These are phyloP conservation scores for Wickerhamomyces canadensis DNA, from an alignment of 805 yeast species.

Conservation along the genomic window DNA sequence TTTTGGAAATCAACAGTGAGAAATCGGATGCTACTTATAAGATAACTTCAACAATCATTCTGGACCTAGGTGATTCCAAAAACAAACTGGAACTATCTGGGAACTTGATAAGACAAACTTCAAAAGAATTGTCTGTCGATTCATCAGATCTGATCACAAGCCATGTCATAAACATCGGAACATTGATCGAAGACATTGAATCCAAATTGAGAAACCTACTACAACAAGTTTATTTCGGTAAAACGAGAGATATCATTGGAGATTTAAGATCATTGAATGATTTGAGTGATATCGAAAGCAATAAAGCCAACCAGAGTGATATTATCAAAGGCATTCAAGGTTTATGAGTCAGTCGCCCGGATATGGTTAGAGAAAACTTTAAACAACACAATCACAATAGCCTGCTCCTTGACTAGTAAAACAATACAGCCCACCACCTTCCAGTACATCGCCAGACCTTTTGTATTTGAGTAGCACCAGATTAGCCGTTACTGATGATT, in stretches of 20 bases:
- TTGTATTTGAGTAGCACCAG: too few species aligned
- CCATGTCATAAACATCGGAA: slow-evolving; percentile 85
- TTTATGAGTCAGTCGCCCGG: slow-evolving; percentile 12
- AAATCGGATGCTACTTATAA: slow-evolving; percentile 46
- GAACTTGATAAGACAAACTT: slow-evolving; percentile 78
- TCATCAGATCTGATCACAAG: slow-evolving; percentile 37
- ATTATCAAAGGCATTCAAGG: slow-evolving; percentile 31
- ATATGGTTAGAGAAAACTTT: too few species aligned
- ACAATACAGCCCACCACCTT: too few species aligned
- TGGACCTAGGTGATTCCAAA: slow-evolving; percentile 48
- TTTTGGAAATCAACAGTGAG: slow-evolving; percentile 62
- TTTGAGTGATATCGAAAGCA: slow-evolving; percentile 15
- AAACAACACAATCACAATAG: too few species aligned
- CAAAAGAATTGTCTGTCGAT: slow-evolving; percentile 40
- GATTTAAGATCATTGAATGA: slow-evolving; percentile 45
- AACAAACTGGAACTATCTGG: slow-evolving; percentile 60
- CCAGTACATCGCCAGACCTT: too few species aligned
- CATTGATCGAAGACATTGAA: slow-evolving; percentile 83
- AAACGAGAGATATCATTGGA: slow-evolving; percentile 81
- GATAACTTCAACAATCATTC: slow-evolving; percentile 81
- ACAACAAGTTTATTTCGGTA: slow-evolving; percentile 93
- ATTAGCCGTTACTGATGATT: too few species aligned
- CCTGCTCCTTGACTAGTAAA: too few species aligned
- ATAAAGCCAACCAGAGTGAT: slow-evolving; percentile 28
- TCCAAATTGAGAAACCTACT: slow-evolving; percentile 78